phyloP scores from a whole-genome alignment of 2,329 filamentous ascomycete genomes.

The Hymenotorrendiella dingleyae region DNA sequence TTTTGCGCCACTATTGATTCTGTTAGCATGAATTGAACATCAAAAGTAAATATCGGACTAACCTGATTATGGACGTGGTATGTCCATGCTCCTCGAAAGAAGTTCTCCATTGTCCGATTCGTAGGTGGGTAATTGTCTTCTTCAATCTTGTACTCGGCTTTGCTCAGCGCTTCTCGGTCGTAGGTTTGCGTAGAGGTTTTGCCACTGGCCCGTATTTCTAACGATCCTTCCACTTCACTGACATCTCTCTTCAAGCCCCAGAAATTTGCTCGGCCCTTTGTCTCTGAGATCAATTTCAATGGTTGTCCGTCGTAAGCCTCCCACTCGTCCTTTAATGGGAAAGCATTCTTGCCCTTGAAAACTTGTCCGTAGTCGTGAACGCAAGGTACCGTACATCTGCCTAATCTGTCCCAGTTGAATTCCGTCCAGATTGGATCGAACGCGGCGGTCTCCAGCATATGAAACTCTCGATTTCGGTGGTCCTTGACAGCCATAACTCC shows the following conservation, averaged over 20 bases:
- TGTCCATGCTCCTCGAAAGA: conserved; percentile 50
- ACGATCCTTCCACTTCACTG: conserved; percentile 13
- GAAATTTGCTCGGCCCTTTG: conserved; percentile 20
- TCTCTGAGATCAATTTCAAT: conserved; percentile 28
- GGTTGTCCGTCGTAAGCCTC: conserved; percentile 43
- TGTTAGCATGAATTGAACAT: conserved; percentile 12
- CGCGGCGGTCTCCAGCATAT: conserved; percentile 51
- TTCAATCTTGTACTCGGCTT: conserved; percentile 39
- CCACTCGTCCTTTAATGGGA: conserved; percentile 45
- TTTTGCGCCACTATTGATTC: conserved; percentile 43
- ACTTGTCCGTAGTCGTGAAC: conserved; percentile 46
- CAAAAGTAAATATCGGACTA: conserved; percentile 18
- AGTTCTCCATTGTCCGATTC: conserved; percentile 49
- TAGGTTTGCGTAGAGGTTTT: conserved; percentile 8
- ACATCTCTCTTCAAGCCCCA: conserved; percentile 23
- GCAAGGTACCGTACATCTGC: conserved; percentile 47
- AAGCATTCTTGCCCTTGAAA: conserved; percentile 42
- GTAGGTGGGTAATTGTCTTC: conserved; percentile 49
- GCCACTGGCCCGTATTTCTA: conserved; percentile 9
- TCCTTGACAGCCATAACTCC: conserved; percentile 53
- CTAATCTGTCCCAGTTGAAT: conserved; percentile 47
- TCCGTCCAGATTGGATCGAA: conserved; percentile 54
- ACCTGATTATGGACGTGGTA: conserved; percentile 55
- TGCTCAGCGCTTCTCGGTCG: conserved; percentile 26
- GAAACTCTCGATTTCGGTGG: conserved; percentile 44